Percentiles rank a stretch among this genome's conserved stretches.
Evolutionary conservation across 1,284 basidiomycete species (phyloP).

Genomic region (Polyporus tsugae): DNA sequence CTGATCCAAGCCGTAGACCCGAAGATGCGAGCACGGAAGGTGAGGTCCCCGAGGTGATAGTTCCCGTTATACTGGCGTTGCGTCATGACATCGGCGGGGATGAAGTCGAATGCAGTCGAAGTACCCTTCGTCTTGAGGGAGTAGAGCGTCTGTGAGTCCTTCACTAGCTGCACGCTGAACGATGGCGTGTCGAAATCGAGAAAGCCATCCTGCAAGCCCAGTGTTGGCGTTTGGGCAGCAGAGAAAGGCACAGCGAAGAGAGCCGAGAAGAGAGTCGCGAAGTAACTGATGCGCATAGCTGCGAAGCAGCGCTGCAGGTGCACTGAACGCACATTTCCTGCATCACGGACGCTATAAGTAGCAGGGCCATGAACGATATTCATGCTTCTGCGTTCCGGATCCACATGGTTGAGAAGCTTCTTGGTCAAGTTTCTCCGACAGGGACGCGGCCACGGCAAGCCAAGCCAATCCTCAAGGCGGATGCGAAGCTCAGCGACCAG

Average conservation of each 20-base stretch:
- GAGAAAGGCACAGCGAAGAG: conserved; percentile 11
- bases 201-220: conserved; percentile 58
- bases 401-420: conserved; percentile 19
- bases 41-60: conserved; percentile 66
- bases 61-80: conserved; percentile 56
- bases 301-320: background rate
- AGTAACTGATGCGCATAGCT: conserved; percentile 8
- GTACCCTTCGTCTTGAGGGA: conserved; percentile 51
- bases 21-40: conserved; percentile 57
- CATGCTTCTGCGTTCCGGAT: conserved; percentile 1
- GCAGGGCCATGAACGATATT: conserved; percentile 4
- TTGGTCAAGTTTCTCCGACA: conserved; percentile 10
- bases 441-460: background rate
- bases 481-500: background rate
- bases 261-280: background rate
- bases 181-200: conserved; percentile 53
- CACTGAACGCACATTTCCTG: background rate
- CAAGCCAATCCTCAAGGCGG: background rate
- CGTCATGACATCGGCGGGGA: conserved; percentile 61
- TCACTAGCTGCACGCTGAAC: conserved; percentile 58
- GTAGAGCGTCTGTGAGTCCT: conserved; percentile 66
- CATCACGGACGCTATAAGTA: conserved; percentile 11
- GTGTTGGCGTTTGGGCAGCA: conserved; percentile 34
- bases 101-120: conserved; percentile 57
- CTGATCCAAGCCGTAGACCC: conserved; percentile 56